Conservation (phyloP, 257 asterid species). For the Forsythia viridissima region DNA sequence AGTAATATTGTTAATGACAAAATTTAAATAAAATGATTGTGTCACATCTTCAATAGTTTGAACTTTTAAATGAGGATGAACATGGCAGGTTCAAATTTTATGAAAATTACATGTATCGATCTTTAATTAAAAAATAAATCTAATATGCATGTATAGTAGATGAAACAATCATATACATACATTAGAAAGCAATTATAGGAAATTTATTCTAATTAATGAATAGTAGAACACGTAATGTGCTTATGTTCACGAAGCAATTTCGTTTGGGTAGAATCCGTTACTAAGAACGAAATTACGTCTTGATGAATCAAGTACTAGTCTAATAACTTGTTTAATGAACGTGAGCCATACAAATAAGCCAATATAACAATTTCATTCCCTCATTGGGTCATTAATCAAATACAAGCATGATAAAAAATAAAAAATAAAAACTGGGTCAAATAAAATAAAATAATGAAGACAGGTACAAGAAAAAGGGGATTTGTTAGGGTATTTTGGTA, state of each 20-base stretch:
- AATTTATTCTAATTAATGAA: too few species aligned
- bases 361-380: constrained; percentile 36
- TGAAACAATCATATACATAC: too few species aligned
- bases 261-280: too few species aligned
- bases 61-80: background rate
- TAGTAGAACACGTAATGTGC: too few species aligned
- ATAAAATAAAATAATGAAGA: constrained; percentile 14
- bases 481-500: constrained; percentile 29
- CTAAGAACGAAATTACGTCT: background rate
- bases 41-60: background rate
- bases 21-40: too few species aligned
- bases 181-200: too few species aligned
- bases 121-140: too few species aligned
- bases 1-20: too few species aligned
- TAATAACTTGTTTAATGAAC: too few species aligned
- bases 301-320: too few species aligned
- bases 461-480: constrained; percentile 31
- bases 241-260: too few species aligned
- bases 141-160: too few species aligned
- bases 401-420: constrained; percentile 26
- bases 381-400: constrained; percentile 27
- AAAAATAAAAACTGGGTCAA: constrained; percentile 6
- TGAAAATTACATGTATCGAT: background rate
- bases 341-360: constrained; percentile 28
- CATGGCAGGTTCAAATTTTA: background rate